Percentiles rank a stretch among this genome's conserved stretches.
Evolutionary conservation across 1,284 basidiomycete species (phyloP).

Genomic region (Moesziomyces parantarcticus): DNA sequence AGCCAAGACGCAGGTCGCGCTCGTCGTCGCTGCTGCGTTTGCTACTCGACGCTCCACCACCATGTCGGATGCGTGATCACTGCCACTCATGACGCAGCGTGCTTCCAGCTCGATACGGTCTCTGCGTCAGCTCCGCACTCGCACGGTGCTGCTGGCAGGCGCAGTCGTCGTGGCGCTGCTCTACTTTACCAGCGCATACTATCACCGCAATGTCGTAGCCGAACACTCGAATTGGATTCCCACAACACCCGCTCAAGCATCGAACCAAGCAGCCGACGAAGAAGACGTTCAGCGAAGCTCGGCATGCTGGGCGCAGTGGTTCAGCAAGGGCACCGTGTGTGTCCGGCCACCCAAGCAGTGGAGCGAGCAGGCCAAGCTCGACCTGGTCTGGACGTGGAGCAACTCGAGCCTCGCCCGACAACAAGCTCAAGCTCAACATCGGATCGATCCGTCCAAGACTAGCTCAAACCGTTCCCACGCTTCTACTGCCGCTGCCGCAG

Average conservation of each 20-base stretch:
- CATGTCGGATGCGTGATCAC: neutral
- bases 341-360: constrained; percentile 3
- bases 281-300: neutral
- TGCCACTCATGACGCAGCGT: neutral
- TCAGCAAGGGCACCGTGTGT: constrained; percentile 20
- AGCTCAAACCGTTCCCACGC: neutral
- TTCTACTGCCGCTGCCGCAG: no score
- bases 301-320: constrained; percentile 30
- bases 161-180: constrained; percentile 17
- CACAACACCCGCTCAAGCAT: neutral
- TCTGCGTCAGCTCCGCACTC: constrained; percentile 7
- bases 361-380: constrained; percentile 18
- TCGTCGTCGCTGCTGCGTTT: no score
- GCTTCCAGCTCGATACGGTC: neutral
- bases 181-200: constrained; percentile 12
- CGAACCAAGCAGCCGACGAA: neutral
- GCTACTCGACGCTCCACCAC: neutral
- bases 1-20: no score
- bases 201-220: constrained; percentile 1
- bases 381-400: constrained; percentile 28
- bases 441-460: no score
- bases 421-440: neutral
- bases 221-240: neutral
- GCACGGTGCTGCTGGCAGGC: constrained; percentile 17
- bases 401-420: constrained; percentile 6